Evolutionary conservation across 192 early-diverging fungal genomes (phyloP), one percentile per base, ranked within the genome.

Genomic region (Mortierella claussenii): DNA sequence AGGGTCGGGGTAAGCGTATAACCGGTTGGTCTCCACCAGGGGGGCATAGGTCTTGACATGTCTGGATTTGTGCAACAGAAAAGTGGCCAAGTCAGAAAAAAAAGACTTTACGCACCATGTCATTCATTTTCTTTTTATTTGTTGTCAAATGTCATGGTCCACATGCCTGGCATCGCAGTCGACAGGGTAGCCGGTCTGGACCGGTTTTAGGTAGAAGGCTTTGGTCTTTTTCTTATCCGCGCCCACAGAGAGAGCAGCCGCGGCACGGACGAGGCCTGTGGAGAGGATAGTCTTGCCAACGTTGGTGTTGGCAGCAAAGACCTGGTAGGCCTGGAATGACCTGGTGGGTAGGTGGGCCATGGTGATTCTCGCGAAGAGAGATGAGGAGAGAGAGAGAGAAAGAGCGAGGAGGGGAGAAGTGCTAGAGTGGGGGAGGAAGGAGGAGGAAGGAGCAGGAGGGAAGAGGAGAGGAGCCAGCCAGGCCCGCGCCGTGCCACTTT

Each of bases 251-350:
- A 76, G 34, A 18, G 66, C 55, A 11, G 79, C 66, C 18, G 88
- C 87, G 13, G 86, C 88, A 23, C 89, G 78, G 42, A 86, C 86
- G 23, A 95, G 80, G 27, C 89, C 88, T 10, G 92, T 82, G 23
- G 90, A 87, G 53, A 90, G 79, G 21, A 95, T 73, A 2, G 93
- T 94, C 82, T 95, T 95, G 24, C 93, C 93, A 18, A 94, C 85
- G 66, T 92, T 89, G 12, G 93, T 95, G 71, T 95, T 95, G 42
- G 93, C 89, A 0, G 88, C 85, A 79, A 93, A 93, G 32, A 93
- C 76, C 69, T 88, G 85, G 67, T 86, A 86, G 23, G 83, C 79
- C 74, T 88, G 85, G 69, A 88, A 86, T 31, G 83, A 79, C 52
- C 83, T 43, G 2, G 85, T 82, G 5, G 81, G 81, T 17, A 80